A percentile compares a stretch with the other conserved stretches of the same genome.
phyloP scores from a whole-genome alignment of 2,329 filamentous ascomycete genomes.

The Sporothrix luriei region DNA sequence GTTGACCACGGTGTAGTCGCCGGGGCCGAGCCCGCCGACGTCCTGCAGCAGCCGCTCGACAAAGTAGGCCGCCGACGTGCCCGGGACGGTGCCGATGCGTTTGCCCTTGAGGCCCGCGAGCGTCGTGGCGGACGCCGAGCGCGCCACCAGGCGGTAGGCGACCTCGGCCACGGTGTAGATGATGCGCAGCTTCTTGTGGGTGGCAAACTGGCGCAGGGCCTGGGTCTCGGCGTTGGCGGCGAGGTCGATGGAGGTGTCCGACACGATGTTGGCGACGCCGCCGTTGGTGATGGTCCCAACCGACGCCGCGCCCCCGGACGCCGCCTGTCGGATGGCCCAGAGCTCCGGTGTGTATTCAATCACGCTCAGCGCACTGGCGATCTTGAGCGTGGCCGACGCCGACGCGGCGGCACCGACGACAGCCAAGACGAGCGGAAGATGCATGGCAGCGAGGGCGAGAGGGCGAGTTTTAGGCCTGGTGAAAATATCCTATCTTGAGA shows the following conservation, averaged over 20 bases:
- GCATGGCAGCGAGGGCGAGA: conserved; percentile 3
- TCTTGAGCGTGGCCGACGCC: conserved; percentile 27
- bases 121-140: conserved; percentile 37
- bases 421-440: not conserved
- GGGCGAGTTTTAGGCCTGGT: not conserved
- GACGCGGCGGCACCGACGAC: not conserved
- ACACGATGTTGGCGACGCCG: conserved; percentile 41
- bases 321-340: conserved; percentile 36
- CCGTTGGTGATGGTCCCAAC: conserved; percentile 39
- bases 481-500: no score
- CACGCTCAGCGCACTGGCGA: conserved; percentile 32
- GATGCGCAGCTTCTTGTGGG: conserved; percentile 41
- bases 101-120: conserved; percentile 43
- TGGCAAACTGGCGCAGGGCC: conserved; percentile 41
- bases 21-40: conserved; percentile 37
- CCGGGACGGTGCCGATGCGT: conserved; percentile 41
- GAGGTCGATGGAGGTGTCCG: conserved; percentile 40
- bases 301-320: conserved; percentile 31
- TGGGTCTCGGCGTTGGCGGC: conserved; percentile 45
- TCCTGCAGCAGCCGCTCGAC: conserved; percentile 40
- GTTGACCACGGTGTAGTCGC: conserved; percentile 40
- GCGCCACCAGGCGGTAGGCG: conserved; percentile 43
- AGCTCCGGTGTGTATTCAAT: conserved; percentile 37
- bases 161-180: conserved; percentile 43
- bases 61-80: conserved; percentile 44